phyloP scores from a whole-genome alignment of 2,329 filamentous ascomycete genomes.

The Colletotrichum theobromicola region DNA sequence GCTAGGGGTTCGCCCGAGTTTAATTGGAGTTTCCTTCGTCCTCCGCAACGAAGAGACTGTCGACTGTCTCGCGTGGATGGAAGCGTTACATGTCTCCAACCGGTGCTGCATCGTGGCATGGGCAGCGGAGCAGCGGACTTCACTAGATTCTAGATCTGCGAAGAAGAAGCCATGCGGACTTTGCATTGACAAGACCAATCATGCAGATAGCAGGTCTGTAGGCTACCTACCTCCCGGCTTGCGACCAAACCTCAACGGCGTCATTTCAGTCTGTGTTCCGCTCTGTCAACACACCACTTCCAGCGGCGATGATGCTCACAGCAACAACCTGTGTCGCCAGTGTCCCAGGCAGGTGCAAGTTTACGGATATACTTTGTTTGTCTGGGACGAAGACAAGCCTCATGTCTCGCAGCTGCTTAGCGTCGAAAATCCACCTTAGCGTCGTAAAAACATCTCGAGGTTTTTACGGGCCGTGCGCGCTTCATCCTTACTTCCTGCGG shows the following conservation, averaged over 20 bases:
- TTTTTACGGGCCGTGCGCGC: neutral
- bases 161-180: neutral
- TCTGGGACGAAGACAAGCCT: neutral
- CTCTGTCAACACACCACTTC: neutral
- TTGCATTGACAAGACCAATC: neutral
- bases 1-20: neutral
- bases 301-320: neutral
- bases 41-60: neutral
- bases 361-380: neutral
- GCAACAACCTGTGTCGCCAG: neutral
- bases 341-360: neutral
- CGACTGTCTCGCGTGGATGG: neutral
- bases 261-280: neutral
- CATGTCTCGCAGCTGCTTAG: neutral
- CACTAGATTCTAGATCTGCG: neutral
- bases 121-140: neutral
- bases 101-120: neutral
- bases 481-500: no score
- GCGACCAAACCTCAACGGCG: neutral
- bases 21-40: neutral
- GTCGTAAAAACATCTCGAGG: neutral
- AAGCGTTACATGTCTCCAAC: neutral
- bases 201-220: neutral
- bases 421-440: neutral
- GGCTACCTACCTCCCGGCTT: no score